Evolutionary conservation across 2,329 filamentous ascomycete genomes (phyloP), one percentile per base, ranked within the genome.

Genomic region (Zymoseptoria pseudotritici): DNA sequence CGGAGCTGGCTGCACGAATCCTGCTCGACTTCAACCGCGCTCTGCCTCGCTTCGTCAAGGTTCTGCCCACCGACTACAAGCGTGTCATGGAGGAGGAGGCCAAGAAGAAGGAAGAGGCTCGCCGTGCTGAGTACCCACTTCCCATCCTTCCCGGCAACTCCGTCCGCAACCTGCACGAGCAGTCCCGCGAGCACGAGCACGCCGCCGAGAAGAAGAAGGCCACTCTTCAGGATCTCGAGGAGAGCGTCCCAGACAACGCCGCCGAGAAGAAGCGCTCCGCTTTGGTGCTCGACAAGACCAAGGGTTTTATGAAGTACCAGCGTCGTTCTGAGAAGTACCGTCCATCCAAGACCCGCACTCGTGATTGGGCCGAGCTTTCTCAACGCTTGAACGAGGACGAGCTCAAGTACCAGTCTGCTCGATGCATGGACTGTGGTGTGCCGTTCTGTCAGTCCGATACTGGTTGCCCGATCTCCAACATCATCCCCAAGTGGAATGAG

Each of bases 381-480:
- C 85, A 85, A 70, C 89, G 93, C 60, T 83, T 97, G 54, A 91
- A 90, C 66, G 91, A 96, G 76, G 93, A 97, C 68, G 91, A 96
- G 78, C 85, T 97, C 65, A 97, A 97, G 80, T 97, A 96, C 73
- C 93, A 97, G 77, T 88, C 91, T 53, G 93, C 93, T 62, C 90
- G 93, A 66, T 97, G 93, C 81, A 97, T 97, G 93, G 93, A 97
- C 78, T 97, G 93, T 63, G 93, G 93, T 84, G 92, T 97, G 62
- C 93, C 93, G 1, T 97, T 97, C 83, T 97, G 93, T 70, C 93
- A 97, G 76, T 96, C 91, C 20, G 93, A 97, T 69, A 91, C 90
- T 65, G 93, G 93, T 54, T 97, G 93, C 74, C 93, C 93, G 1
- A 97, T 97, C 75, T 91, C 87, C 67, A 97, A 97, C 79, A 95